phyloP scores from a whole-genome alignment of 2,329 filamentous ascomycete species.

The Cordyceps militaris region DNA sequence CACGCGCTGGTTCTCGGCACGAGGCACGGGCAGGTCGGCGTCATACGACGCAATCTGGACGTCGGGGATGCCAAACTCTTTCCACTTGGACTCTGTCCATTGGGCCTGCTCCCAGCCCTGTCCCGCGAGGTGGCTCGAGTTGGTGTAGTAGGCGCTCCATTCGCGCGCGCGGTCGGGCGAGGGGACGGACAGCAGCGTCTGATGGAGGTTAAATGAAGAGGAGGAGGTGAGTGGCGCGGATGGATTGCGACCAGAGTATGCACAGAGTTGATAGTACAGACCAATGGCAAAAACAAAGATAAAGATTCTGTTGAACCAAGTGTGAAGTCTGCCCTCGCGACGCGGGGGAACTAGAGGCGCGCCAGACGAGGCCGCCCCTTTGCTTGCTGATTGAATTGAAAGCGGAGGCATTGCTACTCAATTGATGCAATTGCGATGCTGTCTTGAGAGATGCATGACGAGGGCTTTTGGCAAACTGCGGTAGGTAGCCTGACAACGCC shows the following conservation, averaged over 20 bases:
- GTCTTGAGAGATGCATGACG: not conserved
- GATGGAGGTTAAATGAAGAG: not conserved
- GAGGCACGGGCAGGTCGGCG: slow-evolving; percentile 38
- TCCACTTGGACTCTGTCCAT: slow-evolving; percentile 33
- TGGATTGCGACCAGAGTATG: not conserved
- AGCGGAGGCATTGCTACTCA: not conserved
- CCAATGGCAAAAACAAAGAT: not conserved
- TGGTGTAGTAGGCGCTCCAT: slow-evolving; percentile 34
- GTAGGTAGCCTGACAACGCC: not conserved
- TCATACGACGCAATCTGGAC: slow-evolving; percentile 18
- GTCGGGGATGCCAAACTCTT: slow-evolving; percentile 22
- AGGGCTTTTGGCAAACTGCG: not conserved
- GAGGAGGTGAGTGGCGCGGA: not conserved
- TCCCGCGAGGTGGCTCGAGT: slow-evolving; percentile 32
- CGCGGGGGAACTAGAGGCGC: not conserved
- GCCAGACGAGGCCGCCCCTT: not conserved
- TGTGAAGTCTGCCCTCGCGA: not conserved
- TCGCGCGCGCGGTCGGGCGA: not conserved
- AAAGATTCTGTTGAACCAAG: not conserved
- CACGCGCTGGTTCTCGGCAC: slow-evolving; percentile 27
- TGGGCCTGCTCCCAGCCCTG: slow-evolving; percentile 30
- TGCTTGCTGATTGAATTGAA: not conserved
- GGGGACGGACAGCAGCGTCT: not conserved
- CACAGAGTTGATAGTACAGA: not conserved
- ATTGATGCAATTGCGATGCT: not conserved